Conservation (phyloP, 2,329 filamentous ascomycete genomes). For the Ceratocystiopsis brevicomis region DNA sequence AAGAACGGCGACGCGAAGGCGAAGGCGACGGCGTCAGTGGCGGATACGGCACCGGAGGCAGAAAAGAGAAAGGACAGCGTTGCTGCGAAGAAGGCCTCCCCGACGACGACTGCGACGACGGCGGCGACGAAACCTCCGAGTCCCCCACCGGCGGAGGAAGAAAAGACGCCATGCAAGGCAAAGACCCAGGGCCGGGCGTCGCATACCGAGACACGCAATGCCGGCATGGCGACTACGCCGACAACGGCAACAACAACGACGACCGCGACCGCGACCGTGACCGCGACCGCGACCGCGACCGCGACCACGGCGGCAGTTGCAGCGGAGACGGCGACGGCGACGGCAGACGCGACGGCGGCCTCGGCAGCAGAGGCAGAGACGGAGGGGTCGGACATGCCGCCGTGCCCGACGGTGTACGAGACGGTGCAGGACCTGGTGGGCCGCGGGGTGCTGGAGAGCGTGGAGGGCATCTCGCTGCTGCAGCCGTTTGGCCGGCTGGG, state of each 20-base stretch:
- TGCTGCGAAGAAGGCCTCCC: slow-evolving; percentile 5
- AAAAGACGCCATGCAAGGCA: no score
- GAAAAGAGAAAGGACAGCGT: no score
- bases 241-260: slow-evolving; percentile 1
- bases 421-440: slow-evolving; percentile 10
- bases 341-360: slow-evolving; percentile 10
- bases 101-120: slow-evolving; percentile 1
- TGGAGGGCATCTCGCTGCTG: background rate
- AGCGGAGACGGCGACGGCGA: slow-evolving; percentile 3
- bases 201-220: background rate
- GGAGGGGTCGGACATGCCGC: background rate
- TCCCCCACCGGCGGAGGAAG: slow-evolving; percentile 2
- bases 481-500: slow-evolving; percentile 1
- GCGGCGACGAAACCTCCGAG: slow-evolving; percentile 3
- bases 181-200: background rate
- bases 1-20: no score
- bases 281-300: slow-evolving; percentile 12
- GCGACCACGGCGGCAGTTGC: background rate
- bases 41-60: no score
- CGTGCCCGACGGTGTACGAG: slow-evolving; percentile 2
- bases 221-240: background rate
- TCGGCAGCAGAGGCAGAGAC: slow-evolving; percentile 12
- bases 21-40: no score
- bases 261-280: background rate
- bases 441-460: slow-evolving; percentile 4